Evolutionary conservation across 805 yeast genomes (phyloP).

Genomic region (Saccharomycopsis schoenii): DNA sequence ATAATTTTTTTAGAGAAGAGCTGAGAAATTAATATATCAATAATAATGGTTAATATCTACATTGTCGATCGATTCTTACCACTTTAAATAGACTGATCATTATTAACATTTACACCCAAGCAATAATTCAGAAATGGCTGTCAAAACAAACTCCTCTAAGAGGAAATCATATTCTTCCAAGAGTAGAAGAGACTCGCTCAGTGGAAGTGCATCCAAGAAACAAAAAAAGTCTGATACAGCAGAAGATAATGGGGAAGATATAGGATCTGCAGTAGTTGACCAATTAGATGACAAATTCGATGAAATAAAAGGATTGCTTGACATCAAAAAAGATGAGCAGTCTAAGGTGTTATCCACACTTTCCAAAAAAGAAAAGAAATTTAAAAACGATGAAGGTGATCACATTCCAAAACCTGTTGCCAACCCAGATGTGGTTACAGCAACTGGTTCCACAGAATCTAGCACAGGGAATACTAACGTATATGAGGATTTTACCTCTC

Average conservation of each 20-base stretch:
- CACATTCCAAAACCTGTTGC: conserved; percentile 38
- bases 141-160: neutral
- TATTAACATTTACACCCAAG: neutral
- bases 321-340: neutral
- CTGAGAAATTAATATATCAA: neutral
- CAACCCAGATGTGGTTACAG: conserved; percentile 49
- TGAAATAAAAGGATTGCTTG: neutral
- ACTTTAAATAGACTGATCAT: neutral
- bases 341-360: neutral
- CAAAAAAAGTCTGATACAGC: neutral
- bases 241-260: neutral
- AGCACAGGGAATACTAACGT: conserved; percentile 7
- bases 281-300: neutral
- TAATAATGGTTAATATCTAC: neutral
- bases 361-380: conserved; percentile 19
- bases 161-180: conserved; percentile 7
- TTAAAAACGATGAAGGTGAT: conserved; percentile 23
- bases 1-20: neutral
- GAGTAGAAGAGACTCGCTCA: neutral
- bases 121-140: neutral
- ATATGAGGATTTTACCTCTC: conserved; percentile 31
- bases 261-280: neutral
- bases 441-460: conserved; percentile 22
- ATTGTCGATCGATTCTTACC: no score
- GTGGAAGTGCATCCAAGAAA: neutral